phyloP scores from a whole-genome alignment of 2,329 filamentous ascomycete species.

The Ophiostoma tasmaniense region DNA sequence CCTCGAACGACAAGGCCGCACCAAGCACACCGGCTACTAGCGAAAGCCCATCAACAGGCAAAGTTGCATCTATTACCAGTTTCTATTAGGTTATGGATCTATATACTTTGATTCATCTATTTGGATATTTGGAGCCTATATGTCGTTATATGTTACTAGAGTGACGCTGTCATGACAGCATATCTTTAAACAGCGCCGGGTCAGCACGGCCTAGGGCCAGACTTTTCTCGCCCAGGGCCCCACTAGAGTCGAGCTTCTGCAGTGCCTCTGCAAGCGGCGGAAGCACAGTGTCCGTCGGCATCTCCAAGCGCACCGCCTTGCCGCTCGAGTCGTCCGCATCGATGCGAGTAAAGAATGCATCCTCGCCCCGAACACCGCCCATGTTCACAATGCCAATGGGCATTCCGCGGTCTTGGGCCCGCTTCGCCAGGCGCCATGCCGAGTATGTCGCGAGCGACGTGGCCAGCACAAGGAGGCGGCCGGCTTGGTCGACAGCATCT shows the following conservation, averaged over 20 bases:
- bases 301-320: constrained; percentile 47
- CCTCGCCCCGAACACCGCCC: constrained; percentile 72
- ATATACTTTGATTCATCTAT: not conserved
- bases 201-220: constrained; percentile 23
- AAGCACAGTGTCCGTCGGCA: constrained; percentile 49
- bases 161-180: constrained; percentile 42
- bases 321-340: constrained; percentile 43
- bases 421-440: constrained; percentile 80
- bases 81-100: constrained; percentile 20
- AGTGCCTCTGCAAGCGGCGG: constrained; percentile 48
- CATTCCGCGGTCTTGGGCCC: constrained; percentile 73
- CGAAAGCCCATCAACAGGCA: constrained; percentile 5
- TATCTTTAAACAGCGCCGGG: constrained; percentile 45
- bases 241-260: constrained; percentile 25
- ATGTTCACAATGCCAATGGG: constrained; percentile 83
- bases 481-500: constrained; percentile 66
- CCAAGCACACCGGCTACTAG: not conserved
- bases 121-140: constrained; percentile 7
- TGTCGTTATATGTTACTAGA: constrained; percentile 21
- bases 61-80: constrained; percentile 16
- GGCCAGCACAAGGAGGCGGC: constrained; percentile 68
- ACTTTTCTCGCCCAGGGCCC: not conserved
- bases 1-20: not conserved
- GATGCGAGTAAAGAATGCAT: constrained; percentile 56
- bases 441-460: constrained; percentile 93